Evolutionary conservation across 2,329 filamentous ascomycete species (phyloP), one percentile per base, ranked within the genome.

Genomic region (Daldinia eschscholtzii): DNA sequence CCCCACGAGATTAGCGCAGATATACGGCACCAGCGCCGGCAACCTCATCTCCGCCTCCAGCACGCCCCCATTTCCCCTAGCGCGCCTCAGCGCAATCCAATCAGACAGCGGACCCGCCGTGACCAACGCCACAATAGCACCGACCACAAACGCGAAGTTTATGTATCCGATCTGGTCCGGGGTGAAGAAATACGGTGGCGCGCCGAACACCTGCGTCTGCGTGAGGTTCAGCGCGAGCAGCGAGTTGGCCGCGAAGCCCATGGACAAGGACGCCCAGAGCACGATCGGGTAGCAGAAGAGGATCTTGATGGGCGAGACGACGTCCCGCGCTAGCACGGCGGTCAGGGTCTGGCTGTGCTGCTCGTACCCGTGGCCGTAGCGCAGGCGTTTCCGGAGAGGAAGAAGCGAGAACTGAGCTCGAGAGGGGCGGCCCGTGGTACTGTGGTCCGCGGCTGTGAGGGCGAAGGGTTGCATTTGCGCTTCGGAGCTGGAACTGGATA

Each of bases 201-300:
- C 78, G 6, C 73, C 78, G 63, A 87, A 81, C 1, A 84, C 78
- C 13, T 81, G 80, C 1, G 83, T 83, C 70, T 86, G 81, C 9
- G 82, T 85, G n/a, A 86, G 77, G 74, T 85, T 86, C 71, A 84
- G 83, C 60, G 82, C 81, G 3, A 87, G 81, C 15, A 85, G 78
- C 23, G 70, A 70, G 72, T 76, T 79, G n/a, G 75, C 73, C 6
- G 76, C 72, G 63, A 75, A 77, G 28, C 74, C 75, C 74, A 78
- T 76, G 10, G 73, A 56, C 7, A 76, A 58, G 1, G 76, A 52
- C 1, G 76, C 76, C 73, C 73, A 78, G 9, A 74, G 61, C 7
- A 78, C 75, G 67, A 79, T 79, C 20, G 78, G 77, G 66, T 69
- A 78, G 63, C 63, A 67, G 37, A 76, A 60, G 41, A 72, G 68